Conservation (phyloP, 2,329 filamentous ascomycete genomes). For the Furcasterigmium sp. region DNA sequence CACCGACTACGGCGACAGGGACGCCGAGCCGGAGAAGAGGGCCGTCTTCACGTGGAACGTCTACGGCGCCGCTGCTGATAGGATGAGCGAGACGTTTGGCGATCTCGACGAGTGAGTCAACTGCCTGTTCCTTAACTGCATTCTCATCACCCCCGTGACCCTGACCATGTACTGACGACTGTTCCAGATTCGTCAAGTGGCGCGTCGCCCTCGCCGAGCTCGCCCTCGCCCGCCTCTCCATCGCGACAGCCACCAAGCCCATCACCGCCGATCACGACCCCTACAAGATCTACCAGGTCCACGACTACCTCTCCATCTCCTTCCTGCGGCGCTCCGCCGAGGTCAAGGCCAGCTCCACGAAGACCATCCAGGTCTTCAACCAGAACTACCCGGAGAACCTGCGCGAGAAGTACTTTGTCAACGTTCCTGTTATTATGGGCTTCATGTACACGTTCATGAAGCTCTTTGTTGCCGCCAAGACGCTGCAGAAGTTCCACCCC, state of each 20-base stretch:
- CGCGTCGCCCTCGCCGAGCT: conserved; percentile 87
- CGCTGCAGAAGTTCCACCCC: conserved; percentile 74
- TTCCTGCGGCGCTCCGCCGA: conserved; percentile 78
- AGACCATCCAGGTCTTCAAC: conserved; percentile 77
- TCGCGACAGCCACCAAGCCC: conserved; percentile 61
- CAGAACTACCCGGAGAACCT: conserved; percentile 86
- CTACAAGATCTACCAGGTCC: conserved; percentile 88
- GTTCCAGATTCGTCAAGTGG: conserved; percentile 75
- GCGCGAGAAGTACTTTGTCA: conserved; percentile 86
- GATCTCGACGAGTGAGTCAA: conserved; percentile 70
- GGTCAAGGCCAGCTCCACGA: conserved; percentile 55
- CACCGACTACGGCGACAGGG: conserved; percentile 57
- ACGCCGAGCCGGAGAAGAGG: conserved; percentile 42
- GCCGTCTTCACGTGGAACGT: conserved; percentile 84
- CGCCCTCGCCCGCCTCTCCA: conserved; percentile 67
- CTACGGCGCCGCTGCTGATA: conserved; percentile 79
- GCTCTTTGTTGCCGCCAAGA: conserved; percentile 67
- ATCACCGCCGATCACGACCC: conserved; percentile 74
- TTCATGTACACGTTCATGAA: conserved; percentile 77
- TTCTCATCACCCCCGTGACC: no score
- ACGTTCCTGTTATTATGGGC: conserved; percentile 86
- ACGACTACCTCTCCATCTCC: conserved; percentile 85
- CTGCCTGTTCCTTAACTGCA: background rate
- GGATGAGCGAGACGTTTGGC: conserved; percentile 78
- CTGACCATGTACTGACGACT: background rate